phyloP scores from a whole-genome alignment of 148 eudicot genomes.

The Heliamphora exappendiculata region DNA sequence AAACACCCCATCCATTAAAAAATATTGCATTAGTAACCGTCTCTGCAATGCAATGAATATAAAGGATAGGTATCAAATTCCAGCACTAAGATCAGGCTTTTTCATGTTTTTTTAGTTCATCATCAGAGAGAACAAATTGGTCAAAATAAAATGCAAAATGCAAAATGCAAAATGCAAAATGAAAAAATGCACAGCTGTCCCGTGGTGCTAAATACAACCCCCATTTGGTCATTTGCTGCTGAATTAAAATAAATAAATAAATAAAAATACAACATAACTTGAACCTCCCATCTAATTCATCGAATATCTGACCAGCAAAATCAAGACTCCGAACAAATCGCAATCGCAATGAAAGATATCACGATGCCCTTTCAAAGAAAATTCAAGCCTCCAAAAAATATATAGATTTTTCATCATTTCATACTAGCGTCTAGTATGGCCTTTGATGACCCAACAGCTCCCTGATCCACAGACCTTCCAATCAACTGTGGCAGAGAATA shows the following conservation, averaged over 20 bases:
- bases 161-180: no score
- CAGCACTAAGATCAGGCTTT: background rate
- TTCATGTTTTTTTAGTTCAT: no score
- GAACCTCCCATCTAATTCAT: background rate
- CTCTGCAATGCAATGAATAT: no score
- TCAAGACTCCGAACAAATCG: no score
- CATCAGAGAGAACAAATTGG: no score
- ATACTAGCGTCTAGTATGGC: constrained; percentile 34
- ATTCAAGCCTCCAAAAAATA: constrained; percentile 9
- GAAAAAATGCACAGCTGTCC: background rate
- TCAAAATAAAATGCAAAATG: no score
- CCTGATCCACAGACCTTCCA: constrained; percentile 49
- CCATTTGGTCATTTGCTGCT: background rate
- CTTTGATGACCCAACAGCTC: constrained; percentile 54
- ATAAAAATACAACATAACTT: background rate
- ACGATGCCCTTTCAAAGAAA: background rate
- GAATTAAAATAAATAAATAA: background rate
- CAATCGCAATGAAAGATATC: background rate
- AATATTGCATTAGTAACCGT: no score
- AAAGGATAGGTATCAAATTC: background rate
- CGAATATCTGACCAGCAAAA: background rate
- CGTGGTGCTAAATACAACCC: background rate
- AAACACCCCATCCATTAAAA: background rate
- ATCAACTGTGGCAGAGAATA: constrained; percentile 38
- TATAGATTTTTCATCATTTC: constrained; percentile 33